Base-by-base conservation (phyloP, 495 filamentous ascomycete species). In the Filosporella fistucella region DNA sequence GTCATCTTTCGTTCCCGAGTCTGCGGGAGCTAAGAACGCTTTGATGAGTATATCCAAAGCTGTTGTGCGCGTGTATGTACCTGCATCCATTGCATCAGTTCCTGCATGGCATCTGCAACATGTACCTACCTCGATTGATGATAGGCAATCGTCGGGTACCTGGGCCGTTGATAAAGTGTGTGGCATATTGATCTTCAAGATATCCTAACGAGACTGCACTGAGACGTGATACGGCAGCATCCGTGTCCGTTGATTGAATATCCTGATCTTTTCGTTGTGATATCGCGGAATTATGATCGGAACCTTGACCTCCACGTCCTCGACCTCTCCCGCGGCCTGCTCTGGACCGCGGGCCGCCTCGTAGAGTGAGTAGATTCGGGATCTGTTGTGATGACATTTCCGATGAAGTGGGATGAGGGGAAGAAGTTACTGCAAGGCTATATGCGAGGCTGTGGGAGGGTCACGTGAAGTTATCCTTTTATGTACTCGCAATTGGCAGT, bases 121-220 rank as follows among this genome's bases (percentile, higher is more conserved):
- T 23, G 12, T 13, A 59, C 63, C 53, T 63, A 90, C 89, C 91
- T 78, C 93, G 67, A 63, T 96, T 96, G 49, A 97, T 96, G 33
- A 97, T 90, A 33, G 93, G 93, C 22, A 90, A 67, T 36, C 90
- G 75, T 37, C 83, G 69, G 26, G 66, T 62, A 3, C 56, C 56
- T 9, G 49, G 42, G 3, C 56, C 56, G 29, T 70, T 68, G 2
- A 78, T 77, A 58, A 98, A 86, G 20, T 69, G 64, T 36, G 61
- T 63, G 3, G 89, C 89, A 66, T 84, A 97, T 0, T 78, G 76
- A 61, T 98, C 93, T 16, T 85, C 64, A 0, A 97, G 72, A 64
- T 96, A 96, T 41, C 89, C 90, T n/a, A 89, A 64, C 43, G 82
- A 72, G 11, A 96, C 89, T 11, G 91, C 91, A 59, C 90, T 96